Evolutionary conservation across 169 alveolate genomes (phyloP).

Genomic region (Miamiensis avidus): DNA sequence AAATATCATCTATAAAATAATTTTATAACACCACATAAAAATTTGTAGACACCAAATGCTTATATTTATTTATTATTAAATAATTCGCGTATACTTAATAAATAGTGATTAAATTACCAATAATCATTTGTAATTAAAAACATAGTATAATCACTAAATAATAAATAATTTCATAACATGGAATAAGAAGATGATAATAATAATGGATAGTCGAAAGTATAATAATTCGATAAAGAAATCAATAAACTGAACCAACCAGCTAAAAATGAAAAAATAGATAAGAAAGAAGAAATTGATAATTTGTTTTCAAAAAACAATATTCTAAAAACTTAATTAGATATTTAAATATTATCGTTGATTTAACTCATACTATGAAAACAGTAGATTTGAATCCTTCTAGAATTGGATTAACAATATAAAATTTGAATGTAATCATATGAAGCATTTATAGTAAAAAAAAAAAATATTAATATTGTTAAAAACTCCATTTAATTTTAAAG

Average conservation of each 20-base stretch:
- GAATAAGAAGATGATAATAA: background rate
- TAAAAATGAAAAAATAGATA: background rate
- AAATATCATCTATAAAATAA: too few species aligned
- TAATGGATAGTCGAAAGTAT: background rate
- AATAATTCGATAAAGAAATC: background rate
- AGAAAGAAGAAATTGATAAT: background rate
- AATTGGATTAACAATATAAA: background rate
- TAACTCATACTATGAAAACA: background rate
- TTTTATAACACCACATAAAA: too few species aligned
- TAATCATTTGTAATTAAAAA: too few species aligned
- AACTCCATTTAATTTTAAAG: background rate
- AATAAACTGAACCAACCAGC: background rate
- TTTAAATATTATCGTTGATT: background rate
- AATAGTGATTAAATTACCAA: too few species aligned
- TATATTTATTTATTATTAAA: too few species aligned
- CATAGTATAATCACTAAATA: too few species aligned
- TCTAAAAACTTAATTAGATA: background rate
- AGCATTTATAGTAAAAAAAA: too few species aligned
- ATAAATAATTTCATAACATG: background rate
- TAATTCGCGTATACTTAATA: too few species aligned
- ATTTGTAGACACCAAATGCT: too few species aligned
- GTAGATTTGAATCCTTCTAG: background rate
- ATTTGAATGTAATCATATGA: background rate
- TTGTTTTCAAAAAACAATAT: too few species aligned
- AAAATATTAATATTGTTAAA: too few species aligned